Evolutionary conservation across 495 filamentous ascomycete species (phyloP).

Genomic region (Daldinia bambusicola): DNA sequence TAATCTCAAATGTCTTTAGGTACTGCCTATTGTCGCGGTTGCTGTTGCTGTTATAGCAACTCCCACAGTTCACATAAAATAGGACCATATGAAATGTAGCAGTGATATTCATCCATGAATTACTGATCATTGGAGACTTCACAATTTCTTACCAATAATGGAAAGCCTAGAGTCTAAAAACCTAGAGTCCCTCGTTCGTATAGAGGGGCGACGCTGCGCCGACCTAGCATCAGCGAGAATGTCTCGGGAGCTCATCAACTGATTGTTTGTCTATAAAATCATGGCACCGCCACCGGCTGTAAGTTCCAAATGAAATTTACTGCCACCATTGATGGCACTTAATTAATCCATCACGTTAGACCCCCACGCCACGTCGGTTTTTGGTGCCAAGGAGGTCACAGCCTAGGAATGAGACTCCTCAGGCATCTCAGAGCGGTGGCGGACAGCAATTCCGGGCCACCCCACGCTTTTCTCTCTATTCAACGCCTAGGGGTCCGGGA

Average conservation of each 20-base stretch:
- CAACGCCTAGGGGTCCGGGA: slow-evolving; percentile 36
- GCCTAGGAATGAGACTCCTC: slow-evolving; percentile 48
- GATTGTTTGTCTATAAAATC: not conserved
- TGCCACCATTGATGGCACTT: not conserved
- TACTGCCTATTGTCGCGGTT: not conserved
- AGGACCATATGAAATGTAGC: not conserved
- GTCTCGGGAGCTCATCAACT: not conserved
- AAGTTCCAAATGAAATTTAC: slow-evolving; percentile 3
- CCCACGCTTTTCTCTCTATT: slow-evolving; percentile 53
- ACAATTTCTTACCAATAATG: not conserved
- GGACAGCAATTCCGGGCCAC: slow-evolving; percentile 54
- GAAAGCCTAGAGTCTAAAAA: not conserved
- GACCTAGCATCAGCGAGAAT: not conserved
- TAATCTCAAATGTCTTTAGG: not conserved
- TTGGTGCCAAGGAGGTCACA: slow-evolving; percentile 53
- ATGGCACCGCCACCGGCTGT: slow-evolving; percentile 47
- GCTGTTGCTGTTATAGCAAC: not conserved
- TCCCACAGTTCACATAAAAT: not conserved
- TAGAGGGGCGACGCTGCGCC: not conserved
- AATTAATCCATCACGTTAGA: slow-evolving; percentile 41
- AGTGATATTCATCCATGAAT: not conserved
- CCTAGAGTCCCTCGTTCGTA: not conserved
- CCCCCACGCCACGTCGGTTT: slow-evolving; percentile 56
- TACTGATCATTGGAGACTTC: not conserved
- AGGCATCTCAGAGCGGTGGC: slow-evolving; percentile 36